Base-by-base conservation (phyloP, 1,284 basidiomycete species). In the Puccinia horiana region DNA sequence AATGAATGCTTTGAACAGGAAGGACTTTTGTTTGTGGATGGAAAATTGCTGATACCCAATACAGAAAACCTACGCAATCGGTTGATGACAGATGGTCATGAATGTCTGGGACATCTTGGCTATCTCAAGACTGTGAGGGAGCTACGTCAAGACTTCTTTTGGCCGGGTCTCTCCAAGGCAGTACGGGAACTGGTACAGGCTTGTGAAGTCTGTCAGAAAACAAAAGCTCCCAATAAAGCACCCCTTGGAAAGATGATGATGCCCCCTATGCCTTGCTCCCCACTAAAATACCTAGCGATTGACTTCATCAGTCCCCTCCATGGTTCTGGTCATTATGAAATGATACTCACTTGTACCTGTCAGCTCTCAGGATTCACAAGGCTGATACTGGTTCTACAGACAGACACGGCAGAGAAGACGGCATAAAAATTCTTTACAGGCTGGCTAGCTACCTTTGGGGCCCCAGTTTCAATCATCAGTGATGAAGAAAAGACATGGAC, bases 81-180 rank as follows among this genome's bases (percentile, higher is more conserved):
- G 6, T 32, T 67, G 5, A 67, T 67, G n/a, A 67, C 5, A 26
- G 63, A 67, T 26, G 63, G n/a, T 32, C 63, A 67, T 16, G n/a
- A 40, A 2, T 32, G 63, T 23, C 29, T 67, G 32, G 63, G 63
- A 6, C 63, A 67, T 32, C 37, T 67, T 12, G 63, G 63, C 5
- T 29, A 29, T 40, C 63, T 67, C 6, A 67, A 67, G 16, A 67
- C 63, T 6, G 3, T 67, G 8, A 18, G n/a, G 63, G 6, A 29
- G 3, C 63, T 67, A 3, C 32, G 63, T 0, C 72, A 83, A 8
- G 85, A 85, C 0, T 89, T 87, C 73, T 89, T 88, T 83, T 89
- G 88, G 89, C 88, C 87, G 0, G 84, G 86, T 32, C 89, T 89
- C 88, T n/a, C 67, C 0, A 40, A 40, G 0, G 67, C 29, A 3